Base-by-base conservation (phyloP, 345 rosid genomes). In the Corchorus capsularis region DNA sequence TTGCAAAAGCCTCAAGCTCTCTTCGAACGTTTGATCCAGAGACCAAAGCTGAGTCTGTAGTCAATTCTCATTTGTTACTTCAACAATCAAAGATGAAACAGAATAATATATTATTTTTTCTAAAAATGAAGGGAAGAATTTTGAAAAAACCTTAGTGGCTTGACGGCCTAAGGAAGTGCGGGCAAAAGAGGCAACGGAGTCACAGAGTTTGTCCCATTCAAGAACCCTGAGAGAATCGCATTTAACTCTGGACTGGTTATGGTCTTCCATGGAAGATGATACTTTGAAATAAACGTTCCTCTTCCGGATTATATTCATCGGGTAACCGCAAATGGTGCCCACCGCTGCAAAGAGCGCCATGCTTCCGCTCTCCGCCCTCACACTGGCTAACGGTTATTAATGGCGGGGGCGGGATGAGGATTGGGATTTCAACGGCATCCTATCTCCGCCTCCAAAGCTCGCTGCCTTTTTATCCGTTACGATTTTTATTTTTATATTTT, bases 151-250 rank as follows among this genome's bases (percentile, higher is more conserved):
- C 88, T 88, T 87, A 22, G 89, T 80, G 72, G 93, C 94, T 82
- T 88, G 81, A 43, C 93, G 98, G 56, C 96, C 99, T 72, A 87
- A 77, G 32, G 93, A 85, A 54, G 98, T 88, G 56, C 86, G 86
- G 71, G 97, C 96, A 67, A 90, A 95, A 68, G 93, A 87, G 72
- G 97, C 77, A 67, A 95, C 98, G 34, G 85, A 85, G 41, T 92
- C 88, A 76, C 97, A 95, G 66, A 93, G 85, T 84, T 89, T 88
- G 79, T 93, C 99, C 98, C 99, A 95, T 86, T 93, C 97, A 69
- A 95, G 80, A 6, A 91, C 84, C 37, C 88, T 86, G 22, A 93
- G 90, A 75, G 94, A 93, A 72, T 85, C 85, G 77, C 60, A 67
- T 17, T 78, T 87, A 45, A 86, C 84, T 62, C 79, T 75, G 0